Percentiles rank a stretch among this genome's conserved stretches.
Conservation (phyloP, 441 rosid genomes). For the Arabidopsis lyrata region DNA sequence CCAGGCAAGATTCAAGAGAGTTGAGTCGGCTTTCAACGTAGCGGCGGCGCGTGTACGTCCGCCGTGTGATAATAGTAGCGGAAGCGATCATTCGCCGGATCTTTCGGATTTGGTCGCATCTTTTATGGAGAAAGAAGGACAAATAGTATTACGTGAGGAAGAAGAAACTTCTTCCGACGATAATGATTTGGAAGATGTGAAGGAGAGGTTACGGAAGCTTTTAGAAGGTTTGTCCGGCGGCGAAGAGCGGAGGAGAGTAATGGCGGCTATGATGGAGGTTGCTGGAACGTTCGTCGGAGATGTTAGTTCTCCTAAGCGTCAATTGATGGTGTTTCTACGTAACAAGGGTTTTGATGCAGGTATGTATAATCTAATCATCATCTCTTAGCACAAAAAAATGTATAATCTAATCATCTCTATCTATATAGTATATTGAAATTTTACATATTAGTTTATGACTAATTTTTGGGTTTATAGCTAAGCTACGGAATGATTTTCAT, state of each 20-base stretch:
- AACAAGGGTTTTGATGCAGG: constrained; percentile 77
- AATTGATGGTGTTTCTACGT: constrained; percentile 60
- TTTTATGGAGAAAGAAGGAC: constrained; percentile 63
- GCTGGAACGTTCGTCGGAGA: constrained; percentile 40
- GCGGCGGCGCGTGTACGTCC: constrained; percentile 51
- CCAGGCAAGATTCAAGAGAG: constrained; percentile 49
- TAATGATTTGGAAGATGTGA: constrained; percentile 50
- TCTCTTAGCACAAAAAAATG: neutral
- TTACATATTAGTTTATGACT: neutral
- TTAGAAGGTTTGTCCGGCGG: constrained; percentile 27
- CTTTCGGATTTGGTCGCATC: constrained; percentile 73
- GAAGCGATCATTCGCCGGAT: constrained; percentile 51
- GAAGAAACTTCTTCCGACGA: constrained; percentile 26
- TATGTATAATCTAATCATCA: constrained; percentile 28
- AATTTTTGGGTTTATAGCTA: neutral
- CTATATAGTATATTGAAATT: neutral
- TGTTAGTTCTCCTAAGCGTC: constrained; percentile 42
- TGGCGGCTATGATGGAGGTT: constrained; percentile 34
- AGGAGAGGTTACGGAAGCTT: constrained; percentile 46
- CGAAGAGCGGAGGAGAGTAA: constrained; percentile 44
- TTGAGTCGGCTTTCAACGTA: constrained; percentile 56
- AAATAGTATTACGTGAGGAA: neutral
- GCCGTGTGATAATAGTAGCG: constrained; percentile 40
- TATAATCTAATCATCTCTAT: neutral
- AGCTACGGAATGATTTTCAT: neutral